Evolutionary conservation across 345 rosid species (phyloP), one percentile per base, ranked within the genome.

Genomic region (Stellera chamaejasme): DNA sequence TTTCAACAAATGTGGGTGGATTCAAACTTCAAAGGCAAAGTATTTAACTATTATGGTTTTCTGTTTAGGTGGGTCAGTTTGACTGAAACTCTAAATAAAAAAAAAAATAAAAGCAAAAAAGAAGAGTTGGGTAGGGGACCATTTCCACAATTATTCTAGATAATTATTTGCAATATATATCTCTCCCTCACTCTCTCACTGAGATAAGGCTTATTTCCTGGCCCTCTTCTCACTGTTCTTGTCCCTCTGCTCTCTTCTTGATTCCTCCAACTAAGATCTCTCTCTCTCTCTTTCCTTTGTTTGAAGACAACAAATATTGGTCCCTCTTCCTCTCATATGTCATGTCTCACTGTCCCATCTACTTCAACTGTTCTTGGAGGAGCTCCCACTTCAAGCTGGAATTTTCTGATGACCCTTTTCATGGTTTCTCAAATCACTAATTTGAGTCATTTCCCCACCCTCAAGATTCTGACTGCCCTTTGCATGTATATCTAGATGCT

Each of bases 61-160:
- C 41, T 27, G 13, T 54, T 10, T 10, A 25, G 58, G 62, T 71
- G 72, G 79, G 76, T 62, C 76, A 67, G 73, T 65, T 62, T 73
- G 76, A 70, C 78, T 74, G 70, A 10, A 54, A 43, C 47, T 68
- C 46, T 56, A 63, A 46, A 56, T 50, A 68, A 39, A 15, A 39
- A 14, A 50, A 7, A 2, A 10, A 13, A 1, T 48, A 23, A 36
- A 14, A 48, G 50, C 12, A 41, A 25, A n/a, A 8, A 27, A 13
- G n/a, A 27, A 59, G 60, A 52, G 63, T 2, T 11, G 5, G 54
- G 42, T 32, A 32, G 68, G 74, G 74, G 66, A 51, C 66, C 58
- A 63, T 46, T 39, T 19, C 52, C 36, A 44, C 14, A 60, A 54
- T 57, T 56, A 56, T 61, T 71, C 74, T 52, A 44, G 61, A 43